phyloP scores from a whole-genome alignment of 2,329 filamentous ascomycete genomes.

The Septoria linicola region DNA sequence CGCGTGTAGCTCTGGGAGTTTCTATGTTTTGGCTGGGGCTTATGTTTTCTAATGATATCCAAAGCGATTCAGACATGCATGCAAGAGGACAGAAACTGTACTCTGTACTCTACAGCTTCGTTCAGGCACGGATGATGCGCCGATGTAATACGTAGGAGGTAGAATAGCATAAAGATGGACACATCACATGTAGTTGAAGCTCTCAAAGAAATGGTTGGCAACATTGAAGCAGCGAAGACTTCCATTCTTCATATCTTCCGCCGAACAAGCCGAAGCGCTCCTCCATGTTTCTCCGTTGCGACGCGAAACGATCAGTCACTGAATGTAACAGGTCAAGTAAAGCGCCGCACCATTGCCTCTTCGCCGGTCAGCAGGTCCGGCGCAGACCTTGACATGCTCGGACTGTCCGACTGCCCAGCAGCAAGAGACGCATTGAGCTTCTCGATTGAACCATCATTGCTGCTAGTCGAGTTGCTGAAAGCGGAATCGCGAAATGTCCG shows the following conservation, averaged over 20 bases:
- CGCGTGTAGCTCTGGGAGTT: no score
- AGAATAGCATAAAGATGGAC: background rate
- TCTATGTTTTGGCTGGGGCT: background rate
- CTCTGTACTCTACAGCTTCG: background rate
- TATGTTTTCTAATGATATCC: slow-evolving; percentile 1
- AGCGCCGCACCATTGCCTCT: no score
- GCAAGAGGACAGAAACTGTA: background rate
- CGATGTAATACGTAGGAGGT: background rate
- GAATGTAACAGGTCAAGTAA: no score
- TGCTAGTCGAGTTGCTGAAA: background rate
- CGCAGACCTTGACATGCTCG: slow-evolving; percentile 43
- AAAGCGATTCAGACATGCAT: background rate
- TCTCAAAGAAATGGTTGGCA: no score
- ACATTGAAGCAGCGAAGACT: no score
- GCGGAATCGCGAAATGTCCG: slow-evolving; percentile 5
- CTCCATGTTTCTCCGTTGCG: no score
- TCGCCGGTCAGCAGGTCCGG: slow-evolving; percentile 46
- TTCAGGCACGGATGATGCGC: background rate
- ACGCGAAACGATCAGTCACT: no score
- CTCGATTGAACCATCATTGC: background rate
- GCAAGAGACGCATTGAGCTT: background rate
- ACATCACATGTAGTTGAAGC: background rate
- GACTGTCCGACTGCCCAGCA: slow-evolving; percentile 31
- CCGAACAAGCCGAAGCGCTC: no score
- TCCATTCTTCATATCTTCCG: no score